phyloP scores from a whole-genome alignment of 1,284 basidiomycete genomes.

The Pseudozyma flocculosa region DNA sequence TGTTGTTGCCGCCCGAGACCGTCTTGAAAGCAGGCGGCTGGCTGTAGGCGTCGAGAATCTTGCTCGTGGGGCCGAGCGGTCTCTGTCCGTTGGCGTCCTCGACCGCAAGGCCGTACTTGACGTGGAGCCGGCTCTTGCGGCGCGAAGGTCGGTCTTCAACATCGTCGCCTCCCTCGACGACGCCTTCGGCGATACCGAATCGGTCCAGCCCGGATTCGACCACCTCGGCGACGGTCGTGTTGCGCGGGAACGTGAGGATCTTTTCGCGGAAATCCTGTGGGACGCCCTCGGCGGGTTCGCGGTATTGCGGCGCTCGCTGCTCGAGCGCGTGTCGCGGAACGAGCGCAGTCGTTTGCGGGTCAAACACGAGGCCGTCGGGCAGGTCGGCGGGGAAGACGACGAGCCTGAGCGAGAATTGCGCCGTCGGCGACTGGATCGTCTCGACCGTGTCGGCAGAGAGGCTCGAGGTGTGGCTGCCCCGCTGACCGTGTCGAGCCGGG shows the following conservation, averaged over 20 bases:
- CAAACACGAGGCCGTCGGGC: conserved; percentile 89
- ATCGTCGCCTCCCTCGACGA: conserved; percentile 96
- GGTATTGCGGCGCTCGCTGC: conserved; percentile 20
- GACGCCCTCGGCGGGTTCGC: conserved; percentile 20
- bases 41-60: conserved; percentile 73
- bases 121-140: conserved; percentile 72
- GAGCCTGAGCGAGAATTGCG: conserved; percentile 80
- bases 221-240: conserved; percentile 91
- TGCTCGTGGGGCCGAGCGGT: conserved; percentile 31
- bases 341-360: conserved; percentile 84
- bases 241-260: conserved; percentile 70
- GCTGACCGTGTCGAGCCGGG: conserved; percentile 18
- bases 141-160: conserved; percentile 86
- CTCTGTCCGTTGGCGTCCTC: conserved; percentile 32
- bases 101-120: conserved; percentile 73
- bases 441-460: conserved; percentile 26
- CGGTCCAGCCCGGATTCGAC: conserved; percentile 86
- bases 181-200: conserved; percentile 89
- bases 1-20: conserved; percentile 60
- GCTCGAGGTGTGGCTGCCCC: conserved; percentile 29
- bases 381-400: conserved; percentile 84
- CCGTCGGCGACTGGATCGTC: conserved; percentile 60
- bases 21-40: conserved; percentile 63
- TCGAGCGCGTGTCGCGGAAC: conserved; percentile 60
- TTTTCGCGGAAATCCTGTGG: conserved; percentile 37